phyloP scores from a whole-genome alignment of 106 monocot genomes.

The Narthecium ossifragum region DNA sequence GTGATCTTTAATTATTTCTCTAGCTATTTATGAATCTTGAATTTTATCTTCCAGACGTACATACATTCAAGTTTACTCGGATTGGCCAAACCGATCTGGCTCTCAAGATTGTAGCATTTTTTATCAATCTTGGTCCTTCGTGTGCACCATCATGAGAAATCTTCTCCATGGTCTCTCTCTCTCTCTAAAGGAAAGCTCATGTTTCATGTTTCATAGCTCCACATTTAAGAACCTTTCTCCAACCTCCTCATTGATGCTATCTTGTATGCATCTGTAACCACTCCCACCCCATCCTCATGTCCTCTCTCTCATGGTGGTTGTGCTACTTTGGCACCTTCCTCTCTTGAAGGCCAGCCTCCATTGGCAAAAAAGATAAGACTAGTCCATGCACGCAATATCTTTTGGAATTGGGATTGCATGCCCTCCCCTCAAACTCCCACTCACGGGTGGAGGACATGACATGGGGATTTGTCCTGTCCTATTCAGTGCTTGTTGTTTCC shows the following conservation, averaged over 20 bases:
- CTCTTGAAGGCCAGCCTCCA: background rate
- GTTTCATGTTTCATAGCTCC: background rate
- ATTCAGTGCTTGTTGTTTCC: conserved; percentile 2
- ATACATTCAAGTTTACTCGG: too few relatives aligned
- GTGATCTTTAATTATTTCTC: background rate
- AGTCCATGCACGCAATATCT: background rate
- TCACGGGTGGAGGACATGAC: background rate
- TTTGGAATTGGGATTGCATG: background rate
- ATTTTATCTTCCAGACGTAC: background rate
- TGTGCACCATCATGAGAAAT: background rate
- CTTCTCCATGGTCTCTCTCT: background rate
- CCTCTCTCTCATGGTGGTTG: conserved; percentile 3
- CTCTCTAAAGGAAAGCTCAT: background rate
- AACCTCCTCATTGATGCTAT: conserved; percentile 1
- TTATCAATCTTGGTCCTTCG: background rate
- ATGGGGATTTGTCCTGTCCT: background rate
- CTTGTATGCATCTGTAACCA: conserved; percentile 3
- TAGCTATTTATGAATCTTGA: background rate
- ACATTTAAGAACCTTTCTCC: background rate
- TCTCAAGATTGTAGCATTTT: background rate
- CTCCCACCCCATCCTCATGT: background rate
- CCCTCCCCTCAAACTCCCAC: background rate
- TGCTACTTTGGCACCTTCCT: background rate
- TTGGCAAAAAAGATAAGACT: background rate
- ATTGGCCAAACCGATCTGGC: too few relatives aligned